Percentiles rank a stretch among this genome's conserved stretches.
These are phyloP conservation scores for Microsporum ferrugineum DNA, from an alignment of 2,329 filamentous ascomycete genomes.

Conservation along the genomic window DNA sequence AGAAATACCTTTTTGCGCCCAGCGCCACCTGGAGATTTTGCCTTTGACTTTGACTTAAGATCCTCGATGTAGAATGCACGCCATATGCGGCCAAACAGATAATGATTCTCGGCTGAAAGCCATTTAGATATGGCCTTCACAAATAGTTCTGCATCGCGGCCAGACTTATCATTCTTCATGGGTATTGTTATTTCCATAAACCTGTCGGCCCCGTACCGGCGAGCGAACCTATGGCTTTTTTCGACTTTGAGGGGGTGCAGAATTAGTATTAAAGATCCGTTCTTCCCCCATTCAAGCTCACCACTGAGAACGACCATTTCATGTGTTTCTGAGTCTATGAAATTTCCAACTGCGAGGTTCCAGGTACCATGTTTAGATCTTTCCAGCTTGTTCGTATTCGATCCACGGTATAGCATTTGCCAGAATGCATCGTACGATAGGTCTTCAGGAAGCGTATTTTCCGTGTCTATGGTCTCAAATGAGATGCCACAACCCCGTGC, in stretches of 20 bases:
- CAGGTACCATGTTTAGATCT: conserved; percentile 24
- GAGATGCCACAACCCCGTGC: conserved; percentile 22
- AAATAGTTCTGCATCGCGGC: conserved; percentile 16
- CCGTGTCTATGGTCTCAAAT: conserved; percentile 22
- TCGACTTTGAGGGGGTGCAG: conserved; percentile 35
- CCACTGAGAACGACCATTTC: conserved; percentile 33
- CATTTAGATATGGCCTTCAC: conserved; percentile 29
- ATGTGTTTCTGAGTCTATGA: conserved; percentile 22
- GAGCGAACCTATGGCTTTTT: conserved; percentile 34
- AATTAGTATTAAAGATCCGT: conserved; percentile 29
- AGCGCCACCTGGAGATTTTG: conserved; percentile 17
- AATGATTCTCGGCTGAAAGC: conserved; percentile 30
- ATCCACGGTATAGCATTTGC: conserved; percentile 22
- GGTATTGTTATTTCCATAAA: conserved; percentile 34
- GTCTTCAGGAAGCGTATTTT: conserved; percentile 17
- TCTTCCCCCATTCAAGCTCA: conserved; percentile 28
- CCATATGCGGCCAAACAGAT: conserved; percentile 35
- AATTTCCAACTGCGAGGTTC: conserved; percentile 25
- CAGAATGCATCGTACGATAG: conserved; percentile 23
- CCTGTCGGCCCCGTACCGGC: conserved; percentile 37
- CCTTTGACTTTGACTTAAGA: conserved; percentile 21
- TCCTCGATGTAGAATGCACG: conserved; percentile 35
- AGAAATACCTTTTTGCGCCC: conserved; percentile 25
- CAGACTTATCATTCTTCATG: conserved; percentile 18
- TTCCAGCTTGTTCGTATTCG: conserved; percentile 17